phyloP scores from a whole-genome alignment of 768 basidiomycete species.

The Mycena latifolia region DNA sequence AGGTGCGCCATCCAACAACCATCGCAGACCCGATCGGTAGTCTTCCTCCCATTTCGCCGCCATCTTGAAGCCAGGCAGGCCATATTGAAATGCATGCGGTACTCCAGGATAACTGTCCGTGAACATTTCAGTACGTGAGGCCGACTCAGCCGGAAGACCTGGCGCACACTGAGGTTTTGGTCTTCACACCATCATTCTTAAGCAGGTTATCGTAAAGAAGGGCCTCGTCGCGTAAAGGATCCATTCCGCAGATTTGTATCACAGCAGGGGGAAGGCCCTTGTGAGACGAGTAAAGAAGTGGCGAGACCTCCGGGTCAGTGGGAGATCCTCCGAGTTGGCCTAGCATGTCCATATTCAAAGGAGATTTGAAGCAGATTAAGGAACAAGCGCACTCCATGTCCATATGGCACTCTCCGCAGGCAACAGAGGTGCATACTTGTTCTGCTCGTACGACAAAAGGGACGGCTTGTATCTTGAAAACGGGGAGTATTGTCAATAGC shows the following conservation, averaged over 20 bases:
- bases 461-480: conserved; percentile 17
- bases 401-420: background rate
- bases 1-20: conserved; percentile 27
- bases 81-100: conserved; percentile 28
- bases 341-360: background rate
- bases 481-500: background rate
- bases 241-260: conserved; percentile 29
- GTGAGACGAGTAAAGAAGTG: conserved; percentile 32
- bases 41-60: conserved; percentile 20
- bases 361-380: background rate
- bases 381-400: background rate
- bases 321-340: conserved; percentile 17
- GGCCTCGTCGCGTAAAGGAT: conserved; percentile 29
- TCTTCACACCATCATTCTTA: conserved; percentile 26
- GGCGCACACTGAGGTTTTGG: conserved; percentile 11
- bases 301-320: conserved; percentile 28
- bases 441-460: conserved; percentile 29
- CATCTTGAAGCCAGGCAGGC: conserved; percentile 10
- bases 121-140: too few relatives aligned
- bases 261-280: conserved; percentile 27
- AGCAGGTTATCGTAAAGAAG: conserved; percentile 23
- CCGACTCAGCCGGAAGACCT: background rate
- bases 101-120: conserved; percentile 28
- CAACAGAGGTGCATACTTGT: conserved; percentile 15
- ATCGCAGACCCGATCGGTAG: conserved; percentile 21